Base-by-base conservation (phyloP, 2,329 filamentous ascomycete species). In the Colletotrichum truncatum region DNA sequence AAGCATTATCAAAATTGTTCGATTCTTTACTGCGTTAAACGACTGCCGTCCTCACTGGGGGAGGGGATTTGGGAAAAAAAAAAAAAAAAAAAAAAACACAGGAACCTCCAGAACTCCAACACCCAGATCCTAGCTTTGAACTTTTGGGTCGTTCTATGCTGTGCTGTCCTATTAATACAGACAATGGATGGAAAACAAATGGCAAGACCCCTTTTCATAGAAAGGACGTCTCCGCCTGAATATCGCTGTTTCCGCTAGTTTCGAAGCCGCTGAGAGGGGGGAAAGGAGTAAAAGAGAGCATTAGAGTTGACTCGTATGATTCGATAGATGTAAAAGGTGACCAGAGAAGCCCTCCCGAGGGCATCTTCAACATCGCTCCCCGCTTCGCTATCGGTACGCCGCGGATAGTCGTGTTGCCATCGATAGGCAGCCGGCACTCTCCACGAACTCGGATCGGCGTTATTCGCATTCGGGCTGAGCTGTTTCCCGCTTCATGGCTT, bases 101-200 rank as follows among this genome's bases (percentile, higher is more conserved):
- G 28, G 30, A 38, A 28, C 14, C 32, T 36, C 30, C 16, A 8
- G 39, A 36, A 41, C 46, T 32, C 62, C 54, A 34, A 63, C 11
- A 58, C 41, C 56, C 46, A 32, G 21, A 38, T 67, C 16, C 49
- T 43, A 30, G 41, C 43, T 54, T 39, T 46, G 58, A 63, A 66
- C 63, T 66, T 57, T 64, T 64, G 45, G 28, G 12, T 53, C 46
- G 51, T 51, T 66, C 72, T 73, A 73, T 74, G 64, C 55, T 39
- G 63, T 68, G 56, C 34, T 62, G 66, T 62, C 66, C 55, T 76
- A 76, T 73, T 73, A 72, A 74, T 75, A 75, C 74, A 77, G 64
- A 72, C 64, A 26, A 2, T 32, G 23, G 11, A n/a, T 8, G 16
- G 63, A 67, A 69, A 28, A 62, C 18, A 16, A 6, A 23, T 18